Conservation (phyloP, 129 eudicot species). For the Flaveria ramosissima region DNA sequence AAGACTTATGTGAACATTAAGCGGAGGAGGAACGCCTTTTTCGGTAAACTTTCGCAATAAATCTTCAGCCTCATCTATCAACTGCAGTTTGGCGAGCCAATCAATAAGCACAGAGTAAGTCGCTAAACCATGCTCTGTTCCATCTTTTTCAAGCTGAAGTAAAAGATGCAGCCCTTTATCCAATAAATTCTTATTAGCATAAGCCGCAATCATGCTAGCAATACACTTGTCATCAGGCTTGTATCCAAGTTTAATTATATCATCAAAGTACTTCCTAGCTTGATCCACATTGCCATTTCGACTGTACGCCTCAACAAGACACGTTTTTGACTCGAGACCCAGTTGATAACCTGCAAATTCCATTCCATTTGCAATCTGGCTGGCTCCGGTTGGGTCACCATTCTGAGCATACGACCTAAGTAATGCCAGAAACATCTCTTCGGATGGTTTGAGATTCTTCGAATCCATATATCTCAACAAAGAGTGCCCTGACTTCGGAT, state of each 20-base stretch:
- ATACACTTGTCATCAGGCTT: conserved; percentile 79
- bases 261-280: conserved; percentile 64
- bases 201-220: conserved; percentile 68
- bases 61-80: conserved; percentile 82
- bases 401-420: conserved; percentile 52
- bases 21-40: conserved; percentile 66
- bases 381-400: conserved; percentile 52
- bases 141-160: conserved; percentile 70
- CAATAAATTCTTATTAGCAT: conserved; percentile 54
- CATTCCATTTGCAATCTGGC: conserved; percentile 45
- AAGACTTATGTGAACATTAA: conserved; percentile 68
- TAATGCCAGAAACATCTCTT: conserved; percentile 55
- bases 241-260: conserved; percentile 54
- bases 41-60: conserved; percentile 57
- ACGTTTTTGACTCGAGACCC: conserved; percentile 47
- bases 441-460: conserved; percentile 52
- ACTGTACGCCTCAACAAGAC: conserved; percentile 68
- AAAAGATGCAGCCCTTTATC: conserved; percentile 68
- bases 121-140: conserved; percentile 62
- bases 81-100: conserved; percentile 73
- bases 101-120: conserved; percentile 74
- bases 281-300: conserved; percentile 39
- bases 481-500: conserved; percentile 42
- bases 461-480: conserved; percentile 56
- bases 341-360: conserved; percentile 53